Evolutionary conservation across 352 stramenopile genomes (phyloP).

Genomic region (Halophytophthora polymorphica): DNA sequence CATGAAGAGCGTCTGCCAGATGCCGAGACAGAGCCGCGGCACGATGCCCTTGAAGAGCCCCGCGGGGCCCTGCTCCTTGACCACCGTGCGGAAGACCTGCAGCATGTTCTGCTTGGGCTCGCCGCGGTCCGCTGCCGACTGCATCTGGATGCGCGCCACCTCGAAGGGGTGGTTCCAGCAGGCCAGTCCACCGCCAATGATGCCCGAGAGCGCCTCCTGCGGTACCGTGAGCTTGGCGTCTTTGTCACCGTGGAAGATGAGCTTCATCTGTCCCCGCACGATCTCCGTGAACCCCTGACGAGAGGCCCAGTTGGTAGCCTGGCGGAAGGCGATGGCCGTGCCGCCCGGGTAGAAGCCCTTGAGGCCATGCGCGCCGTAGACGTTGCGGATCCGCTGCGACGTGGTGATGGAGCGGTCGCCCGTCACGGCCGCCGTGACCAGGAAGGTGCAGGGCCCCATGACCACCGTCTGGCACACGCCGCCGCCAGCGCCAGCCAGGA

Average conservation of each 20-base stretch:
- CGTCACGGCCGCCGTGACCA: slow-evolving; percentile 88
- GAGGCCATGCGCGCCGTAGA: slow-evolving; percentile 81
- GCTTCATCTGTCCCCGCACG: slow-evolving; percentile 82
- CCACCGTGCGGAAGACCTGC: slow-evolving; percentile 83
- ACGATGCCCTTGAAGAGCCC: slow-evolving; percentile 92
- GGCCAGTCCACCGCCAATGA: slow-evolving; percentile 80
- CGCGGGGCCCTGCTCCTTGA: slow-evolving; percentile 77
- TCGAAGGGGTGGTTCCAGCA: slow-evolving; percentile 94
- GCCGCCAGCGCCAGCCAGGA: slow-evolving; percentile 78
- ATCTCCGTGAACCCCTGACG: slow-evolving; percentile 90
- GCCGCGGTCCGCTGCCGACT: slow-evolving; percentile 83
- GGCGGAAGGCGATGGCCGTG: slow-evolving; percentile 88
- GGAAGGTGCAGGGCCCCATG: slow-evolving; percentile 90
- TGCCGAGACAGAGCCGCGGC: slow-evolving; percentile 77
- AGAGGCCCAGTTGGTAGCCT: slow-evolving; percentile 91
- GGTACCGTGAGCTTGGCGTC: slow-evolving; percentile 87
- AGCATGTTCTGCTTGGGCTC: slow-evolving; percentile 90
- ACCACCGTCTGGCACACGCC: slow-evolving; percentile 88
- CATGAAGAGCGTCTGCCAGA: slow-evolving; percentile 93
- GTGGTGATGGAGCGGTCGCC: slow-evolving; percentile 88
- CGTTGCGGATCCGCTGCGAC: slow-evolving; percentile 75
- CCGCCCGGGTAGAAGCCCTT: slow-evolving; percentile 91
- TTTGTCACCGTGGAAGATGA: slow-evolving; percentile 75
- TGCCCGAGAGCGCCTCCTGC: slow-evolving; percentile 83
- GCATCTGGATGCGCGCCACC: slow-evolving; percentile 91